Evolutionary conservation across 106 monocot species (phyloP).

Genomic region (Gastrodia elata): DNA sequence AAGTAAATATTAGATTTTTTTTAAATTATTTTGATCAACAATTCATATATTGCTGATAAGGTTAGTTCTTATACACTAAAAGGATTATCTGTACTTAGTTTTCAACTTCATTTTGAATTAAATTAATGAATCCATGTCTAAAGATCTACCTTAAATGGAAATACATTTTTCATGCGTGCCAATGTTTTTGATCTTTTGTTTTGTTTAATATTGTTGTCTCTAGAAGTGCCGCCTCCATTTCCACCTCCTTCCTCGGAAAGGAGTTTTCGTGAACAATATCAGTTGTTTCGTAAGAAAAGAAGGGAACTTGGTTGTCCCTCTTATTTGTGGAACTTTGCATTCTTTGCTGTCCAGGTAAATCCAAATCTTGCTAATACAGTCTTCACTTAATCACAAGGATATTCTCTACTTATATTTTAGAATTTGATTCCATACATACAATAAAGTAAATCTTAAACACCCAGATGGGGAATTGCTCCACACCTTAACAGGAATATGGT

Average conservation of each 20-base stretch:
- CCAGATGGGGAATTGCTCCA: too few relatives aligned
- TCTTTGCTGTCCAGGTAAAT: conserved; percentile 60
- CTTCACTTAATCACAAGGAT: neutral
- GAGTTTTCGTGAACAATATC: conserved; percentile 51
- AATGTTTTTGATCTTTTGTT: neutral
- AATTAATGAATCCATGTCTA: neutral
- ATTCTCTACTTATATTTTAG: neutral
- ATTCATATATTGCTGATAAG: neutral
- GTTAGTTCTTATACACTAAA: neutral
- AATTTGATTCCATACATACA: neutral
- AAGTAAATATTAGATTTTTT: neutral
- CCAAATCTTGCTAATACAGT: conserved; percentile 1
- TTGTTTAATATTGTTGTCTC: conserved; percentile 26
- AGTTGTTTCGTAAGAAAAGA: conserved; percentile 55
- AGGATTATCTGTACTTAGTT: neutral
- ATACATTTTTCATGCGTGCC: neutral
- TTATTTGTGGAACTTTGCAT: conserved; percentile 74
- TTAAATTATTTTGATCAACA: neutral
- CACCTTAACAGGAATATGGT: neutral
- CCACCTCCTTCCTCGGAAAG: conserved; percentile 69
- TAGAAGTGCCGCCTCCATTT: conserved; percentile 81
- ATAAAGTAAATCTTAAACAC: neutral
- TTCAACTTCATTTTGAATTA: neutral
- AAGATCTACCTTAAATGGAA: neutral
- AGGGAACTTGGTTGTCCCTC: conserved; percentile 72